Base-by-base conservation (phyloP, 805 yeast genomes). In the Wickerhamiella shivajii region DNA sequence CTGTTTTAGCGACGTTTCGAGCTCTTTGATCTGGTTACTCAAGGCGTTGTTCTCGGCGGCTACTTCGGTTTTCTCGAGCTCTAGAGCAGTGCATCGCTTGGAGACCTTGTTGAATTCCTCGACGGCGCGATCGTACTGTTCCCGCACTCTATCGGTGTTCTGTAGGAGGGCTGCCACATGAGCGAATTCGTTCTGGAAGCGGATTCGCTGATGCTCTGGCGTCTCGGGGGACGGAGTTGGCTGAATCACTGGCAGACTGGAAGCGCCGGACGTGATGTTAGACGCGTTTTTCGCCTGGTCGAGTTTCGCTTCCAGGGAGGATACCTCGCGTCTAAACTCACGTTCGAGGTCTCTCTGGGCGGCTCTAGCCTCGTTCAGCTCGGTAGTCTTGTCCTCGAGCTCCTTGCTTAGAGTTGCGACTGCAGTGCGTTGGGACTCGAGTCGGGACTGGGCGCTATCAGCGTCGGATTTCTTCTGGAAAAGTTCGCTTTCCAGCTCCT, bases 111-210 rank as follows among this genome's bases (percentile, higher is more conserved):
- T 47, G 49, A 76, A 47, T 47, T 71, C 73, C 39, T 63, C 50
- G 60, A 79, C 72, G 45, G 77, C 46, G 32, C 63, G 52, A 42
- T 61, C 50, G 44, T 83, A 63, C 54, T 68, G 69, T 35, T 67
- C 70, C 55, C 64, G 73, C 56, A 60, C 69, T 29, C 87, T 66
- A 2, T 75, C 59, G 0, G 97, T 96, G 36, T 80, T 73, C 46
- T 78, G 74, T 19, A 68, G 63, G 46, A 83, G 92, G 40, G 85
- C 60, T 52, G 84, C 95, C 13, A 64, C 62, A 20, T 84, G 71
- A 43, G 87, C 73, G 1, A 64, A 60, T 44, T 77, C 76, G 38
- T 85, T 61, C 52, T 81, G 87, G 22, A 60, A 53, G 36, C 84
- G 78, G 39, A 87, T 61, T 35, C 68, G 66, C 37, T 71, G 73